These are phyloP conservation scores for Solanum hybrid DNA, from an alignment of 305 asterid genomes.

Conservation along the genomic window DNA sequence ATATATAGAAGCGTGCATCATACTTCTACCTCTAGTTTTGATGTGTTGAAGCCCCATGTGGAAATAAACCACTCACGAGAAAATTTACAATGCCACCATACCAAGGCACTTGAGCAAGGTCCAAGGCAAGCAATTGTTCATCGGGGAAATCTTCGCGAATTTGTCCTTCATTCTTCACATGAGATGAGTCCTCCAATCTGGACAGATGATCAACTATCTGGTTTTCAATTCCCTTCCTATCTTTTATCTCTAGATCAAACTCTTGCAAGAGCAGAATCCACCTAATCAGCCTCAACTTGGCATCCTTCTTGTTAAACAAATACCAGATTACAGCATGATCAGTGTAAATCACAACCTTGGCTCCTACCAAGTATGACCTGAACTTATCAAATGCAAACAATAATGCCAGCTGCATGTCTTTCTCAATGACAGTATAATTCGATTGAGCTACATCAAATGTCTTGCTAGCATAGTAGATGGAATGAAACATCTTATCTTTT, in stretches of 20 bases:
- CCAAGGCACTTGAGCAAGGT: neutral
- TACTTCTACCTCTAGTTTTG: neutral
- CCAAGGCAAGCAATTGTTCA: neutral
- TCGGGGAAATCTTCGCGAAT: neutral
- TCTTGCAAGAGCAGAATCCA: neutral
- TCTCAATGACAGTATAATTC: no score
- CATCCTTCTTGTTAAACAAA: neutral
- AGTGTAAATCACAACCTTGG: neutral
- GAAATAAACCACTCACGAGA: no score
- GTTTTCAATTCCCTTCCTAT: neutral
- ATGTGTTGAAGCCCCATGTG: neutral
- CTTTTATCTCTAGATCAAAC: neutral
- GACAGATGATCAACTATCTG: neutral
- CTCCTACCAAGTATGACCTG: neutral
- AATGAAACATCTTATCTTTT: no score
- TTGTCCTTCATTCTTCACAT: neutral
- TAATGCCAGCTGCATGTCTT: no score
- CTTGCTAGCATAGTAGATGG: no score
- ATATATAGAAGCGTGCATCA: neutral
- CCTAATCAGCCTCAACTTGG: neutral
- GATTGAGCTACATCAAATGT: no score
- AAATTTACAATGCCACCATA: no score
- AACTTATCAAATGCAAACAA: neutral
- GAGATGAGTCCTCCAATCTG: neutral
- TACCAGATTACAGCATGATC: neutral